A percentile compares a stretch with the other conserved stretches of the same genome.
phyloP scores from a whole-genome alignment of 1,284 basidiomycete species.

The Ganoderma lucidum region DNA sequence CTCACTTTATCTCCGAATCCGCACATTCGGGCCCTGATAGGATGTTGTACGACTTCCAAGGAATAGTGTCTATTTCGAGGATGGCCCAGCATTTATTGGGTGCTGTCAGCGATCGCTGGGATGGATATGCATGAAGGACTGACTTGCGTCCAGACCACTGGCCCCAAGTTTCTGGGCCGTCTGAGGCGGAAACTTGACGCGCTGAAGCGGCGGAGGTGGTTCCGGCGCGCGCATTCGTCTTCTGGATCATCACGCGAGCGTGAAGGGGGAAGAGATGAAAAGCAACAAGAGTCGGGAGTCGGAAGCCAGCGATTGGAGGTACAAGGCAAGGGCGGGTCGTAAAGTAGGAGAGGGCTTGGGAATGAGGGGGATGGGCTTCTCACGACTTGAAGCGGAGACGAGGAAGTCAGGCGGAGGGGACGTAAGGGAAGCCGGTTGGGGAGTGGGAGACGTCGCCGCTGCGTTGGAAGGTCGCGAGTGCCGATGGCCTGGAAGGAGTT shows the following conservation, averaged over 20 bases:
- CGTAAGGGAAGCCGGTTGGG: conserved; percentile 21
- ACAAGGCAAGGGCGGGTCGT: conserved; percentile 30
- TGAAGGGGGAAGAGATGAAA: conserved; percentile 32
- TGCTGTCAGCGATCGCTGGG: conserved; percentile 19
- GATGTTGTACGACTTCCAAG: conserved; percentile 86
- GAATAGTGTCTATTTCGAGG: conserved; percentile 70
- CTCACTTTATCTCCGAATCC: conserved; percentile 93
- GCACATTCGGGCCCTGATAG: conserved; percentile 90
- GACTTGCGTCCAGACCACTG: conserved; percentile 65
- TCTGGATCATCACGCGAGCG: conserved; percentile 64
- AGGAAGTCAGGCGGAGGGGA: conserved; percentile 20
- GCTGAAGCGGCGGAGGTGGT: conserved; percentile 42
- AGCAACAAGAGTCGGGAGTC: conserved; percentile 28
- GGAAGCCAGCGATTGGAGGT: conserved; percentile 24
- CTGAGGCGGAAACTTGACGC: conserved; percentile 35
- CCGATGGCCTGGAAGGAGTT: conserved; percentile 29
- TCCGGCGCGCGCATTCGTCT: conserved; percentile 51
- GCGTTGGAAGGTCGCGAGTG: conserved; percentile 25
- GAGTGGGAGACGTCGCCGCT: conserved; percentile 33
- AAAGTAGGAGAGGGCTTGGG: conserved; percentile 37
- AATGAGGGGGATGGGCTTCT: conserved; percentile 31
- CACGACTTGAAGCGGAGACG: conserved; percentile 31
- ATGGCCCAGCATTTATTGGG: conserved; percentile 23
- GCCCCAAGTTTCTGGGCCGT: conserved; percentile 44
- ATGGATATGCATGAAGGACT: conserved; percentile 37